Conservation (phyloP, 805 yeast species). For the Soucietia sequanensis region DNA sequence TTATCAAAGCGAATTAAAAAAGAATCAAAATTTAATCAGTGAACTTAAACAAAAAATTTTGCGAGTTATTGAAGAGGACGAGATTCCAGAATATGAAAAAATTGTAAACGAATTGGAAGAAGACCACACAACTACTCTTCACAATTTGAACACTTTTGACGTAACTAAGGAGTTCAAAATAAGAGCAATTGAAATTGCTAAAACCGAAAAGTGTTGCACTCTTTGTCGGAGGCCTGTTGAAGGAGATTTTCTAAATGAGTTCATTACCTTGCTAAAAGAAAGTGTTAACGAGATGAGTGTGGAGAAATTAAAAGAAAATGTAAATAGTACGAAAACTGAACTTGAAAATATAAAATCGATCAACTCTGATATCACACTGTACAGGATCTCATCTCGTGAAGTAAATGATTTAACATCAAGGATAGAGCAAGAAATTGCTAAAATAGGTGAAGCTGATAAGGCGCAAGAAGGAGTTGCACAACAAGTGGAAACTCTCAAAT, state of each 20-base stretch:
- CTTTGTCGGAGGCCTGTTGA: conserved; percentile 71
- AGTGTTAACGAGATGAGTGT: conserved; percentile 28
- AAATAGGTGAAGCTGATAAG: conserved; percentile 1
- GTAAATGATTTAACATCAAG: conserved; percentile 7
- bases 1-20: conserved; percentile 5
- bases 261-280: conserved; percentile 25
- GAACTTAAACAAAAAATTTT: conserved; percentile 13
- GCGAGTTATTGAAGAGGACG: conserved; percentile 27
- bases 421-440: conserved; percentile 2
- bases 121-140: conserved; percentile 58
- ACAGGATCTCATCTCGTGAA: conserved; percentile 19
- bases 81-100: conserved; percentile 51
- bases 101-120: conserved; percentile 57
- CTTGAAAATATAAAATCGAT: conserved; percentile 28
- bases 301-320: conserved; percentile 26
- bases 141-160: conserved; percentile 64
- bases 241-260: conserved; percentile 27
- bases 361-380: conserved; percentile 25
- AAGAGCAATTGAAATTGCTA: conserved; percentile 66
- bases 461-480: conserved; percentile 5
- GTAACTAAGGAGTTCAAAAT: conserved; percentile 69
- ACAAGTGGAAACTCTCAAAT: conserved; percentile 4
- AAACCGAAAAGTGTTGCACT: conserved; percentile 57
- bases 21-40: conserved; percentile 4
- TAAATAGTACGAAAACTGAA: conserved; percentile 30